Evolutionary conservation across 305 asterid genomes (phyloP).

Genomic region (Ajuga reptans): DNA sequence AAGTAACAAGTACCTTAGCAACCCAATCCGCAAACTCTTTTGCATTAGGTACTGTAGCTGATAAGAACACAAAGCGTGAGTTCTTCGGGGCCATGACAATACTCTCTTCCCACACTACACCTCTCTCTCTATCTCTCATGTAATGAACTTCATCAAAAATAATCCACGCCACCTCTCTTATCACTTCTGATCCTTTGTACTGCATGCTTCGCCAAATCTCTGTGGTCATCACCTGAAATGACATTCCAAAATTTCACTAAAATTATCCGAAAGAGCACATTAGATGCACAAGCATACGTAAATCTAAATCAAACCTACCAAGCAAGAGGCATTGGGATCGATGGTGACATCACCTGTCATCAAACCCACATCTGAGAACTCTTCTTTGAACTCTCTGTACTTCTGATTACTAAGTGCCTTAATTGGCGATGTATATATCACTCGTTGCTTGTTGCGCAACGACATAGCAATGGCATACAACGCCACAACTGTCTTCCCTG

Average conservation of each 20-base stretch:
- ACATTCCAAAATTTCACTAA: constrained; percentile 20
- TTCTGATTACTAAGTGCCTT: constrained; percentile 96
- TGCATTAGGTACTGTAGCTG: constrained; percentile 92
- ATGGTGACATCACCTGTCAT: constrained; percentile 98
- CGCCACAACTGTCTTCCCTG: constrained; percentile 93
- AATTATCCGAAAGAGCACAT: not conserved
- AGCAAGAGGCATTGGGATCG: constrained; percentile 90
- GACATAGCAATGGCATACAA: constrained; percentile 92
- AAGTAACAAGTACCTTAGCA: constrained; percentile 70
- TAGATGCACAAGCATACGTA: constrained; percentile 12
- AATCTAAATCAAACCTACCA: constrained; percentile 52
- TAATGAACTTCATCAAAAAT: constrained; percentile 95
- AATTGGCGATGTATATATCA: constrained; percentile 87
- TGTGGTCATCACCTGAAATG: constrained; percentile 75
- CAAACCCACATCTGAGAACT: constrained; percentile 94
- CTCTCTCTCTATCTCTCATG: constrained; percentile 96
- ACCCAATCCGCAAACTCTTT: constrained; percentile 97
- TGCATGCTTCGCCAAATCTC: constrained; percentile 95
- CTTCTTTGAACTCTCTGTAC: constrained; percentile 93
- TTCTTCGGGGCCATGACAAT: constrained; percentile 94
- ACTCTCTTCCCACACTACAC: constrained; percentile 98
- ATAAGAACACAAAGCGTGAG: constrained; percentile 78
- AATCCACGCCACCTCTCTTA: constrained; percentile 91
- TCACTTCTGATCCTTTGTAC: constrained; percentile 90
- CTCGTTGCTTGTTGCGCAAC: constrained; percentile 70